Evolutionary conservation across 1,284 basidiomycete genomes (phyloP), one percentile per base, ranked within the genome.

Genomic region (Ceratobasidium sp.): DNA sequence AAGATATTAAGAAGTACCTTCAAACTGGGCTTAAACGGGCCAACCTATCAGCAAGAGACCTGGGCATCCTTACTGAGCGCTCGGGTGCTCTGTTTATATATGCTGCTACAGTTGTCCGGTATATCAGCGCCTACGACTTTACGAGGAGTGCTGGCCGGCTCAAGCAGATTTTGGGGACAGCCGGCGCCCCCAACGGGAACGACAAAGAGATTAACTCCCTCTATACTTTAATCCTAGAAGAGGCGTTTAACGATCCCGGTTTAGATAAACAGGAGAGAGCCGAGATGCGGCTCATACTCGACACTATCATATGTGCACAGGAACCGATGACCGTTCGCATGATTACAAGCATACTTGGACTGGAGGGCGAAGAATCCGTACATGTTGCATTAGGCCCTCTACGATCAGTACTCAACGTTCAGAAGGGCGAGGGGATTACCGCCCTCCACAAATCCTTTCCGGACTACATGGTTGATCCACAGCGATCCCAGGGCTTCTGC

Each of bases 1-100:
- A 33, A 3, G 77, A 78, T 37, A 78, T 78, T 23, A n/a, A 63
- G 33, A 63, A 26, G 17, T 78, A 77, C 51, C 39, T 78, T 1
- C 15, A 39, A n/a, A 28, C 37, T 39, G 39, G 11, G 4, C 63
- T 78, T 10, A 61, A 35, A 23, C 31, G n/a, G 2, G 61, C 75
- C 10, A 23, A 47, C 8, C 42, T 53, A 2, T 37, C 42, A 2
- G 42, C 39, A 1, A n/a, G 20, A n/a, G 42, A 74, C 11, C 13
- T 61, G 28, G 10, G 20, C 3, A 28, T 13, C 23, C 39, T 74
- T 13, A n/a, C 60, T 15, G 15, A 61, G 23, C 56, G 33, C 39
- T 45, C 58, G 0, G 69, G 69, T 26, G 28, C 45, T 8, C 33
- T 74, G 26, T 74, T 74, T 53, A 74, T 74, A 15, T 63, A 74